Evolutionary conservation across 2,329 filamentous ascomycete species (phyloP).

Genomic region (Claviceps arundinis): DNA sequence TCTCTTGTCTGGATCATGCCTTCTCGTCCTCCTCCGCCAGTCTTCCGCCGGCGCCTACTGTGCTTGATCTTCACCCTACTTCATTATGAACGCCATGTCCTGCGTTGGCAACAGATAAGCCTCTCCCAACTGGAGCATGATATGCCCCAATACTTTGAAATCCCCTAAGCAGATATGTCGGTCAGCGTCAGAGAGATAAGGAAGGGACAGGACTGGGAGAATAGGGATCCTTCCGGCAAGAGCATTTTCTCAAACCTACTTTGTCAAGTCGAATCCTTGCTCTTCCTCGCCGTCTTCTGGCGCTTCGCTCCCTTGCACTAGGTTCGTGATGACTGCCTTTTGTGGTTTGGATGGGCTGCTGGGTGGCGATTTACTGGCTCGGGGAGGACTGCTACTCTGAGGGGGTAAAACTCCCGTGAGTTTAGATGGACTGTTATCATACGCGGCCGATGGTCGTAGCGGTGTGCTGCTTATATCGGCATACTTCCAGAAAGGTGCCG

Average conservation of each 20-base stretch:
- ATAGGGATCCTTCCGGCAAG: not conserved
- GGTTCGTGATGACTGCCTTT: conserved; percentile 14
- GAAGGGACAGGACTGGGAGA: not conserved
- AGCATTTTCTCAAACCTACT: conserved; percentile 24
- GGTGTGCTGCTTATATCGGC: conserved; percentile 65
- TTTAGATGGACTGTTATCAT: conserved; percentile 49
- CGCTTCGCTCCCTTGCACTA: conserved; percentile 13
- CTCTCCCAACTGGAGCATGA: conserved; percentile 40
- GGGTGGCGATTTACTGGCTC: conserved; percentile 35
- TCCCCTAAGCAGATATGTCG: conserved; percentile 29
- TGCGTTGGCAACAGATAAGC: conserved; percentile 29
- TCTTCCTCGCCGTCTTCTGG: conserved; percentile 30
- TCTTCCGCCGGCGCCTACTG: too few relatives aligned
- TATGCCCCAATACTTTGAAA: conserved; percentile 54
- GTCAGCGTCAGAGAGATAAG: conserved; percentile 10
- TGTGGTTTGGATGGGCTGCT: conserved; percentile 36
- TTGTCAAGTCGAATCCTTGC: conserved; percentile 44
- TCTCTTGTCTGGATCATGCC: not conserved
- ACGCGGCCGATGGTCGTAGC: conserved; percentile 33
- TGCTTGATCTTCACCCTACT: not conserved
- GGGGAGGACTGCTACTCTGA: conserved; percentile 46
- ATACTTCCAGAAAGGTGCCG: conserved; percentile 82
- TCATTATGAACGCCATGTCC: conserved; percentile 21
- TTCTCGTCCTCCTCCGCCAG: not conserved
- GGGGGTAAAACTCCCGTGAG: conserved; percentile 25